A percentile compares a stretch with the other conserved stretches of the same genome.
Evolutionary conservation across 306 rosid species (phyloP).

Genomic region (Oemleria cerasiformis): DNA sequence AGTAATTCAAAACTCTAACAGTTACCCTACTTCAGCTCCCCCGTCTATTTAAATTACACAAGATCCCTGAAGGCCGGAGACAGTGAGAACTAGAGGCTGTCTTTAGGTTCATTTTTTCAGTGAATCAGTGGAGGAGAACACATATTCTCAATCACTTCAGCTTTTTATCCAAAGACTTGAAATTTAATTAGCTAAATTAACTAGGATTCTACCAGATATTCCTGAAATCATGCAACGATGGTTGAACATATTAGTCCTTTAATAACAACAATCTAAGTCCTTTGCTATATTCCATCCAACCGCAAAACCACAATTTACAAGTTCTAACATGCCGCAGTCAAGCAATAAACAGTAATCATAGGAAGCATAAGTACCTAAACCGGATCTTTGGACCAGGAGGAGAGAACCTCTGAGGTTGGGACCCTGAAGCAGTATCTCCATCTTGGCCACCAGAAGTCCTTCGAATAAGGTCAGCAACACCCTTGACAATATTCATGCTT

Average conservation of each 20-base stretch:
- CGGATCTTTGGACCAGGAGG: conserved; percentile 75
- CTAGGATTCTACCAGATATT: conserved; percentile 8
- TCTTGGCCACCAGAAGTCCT: conserved; percentile 72
- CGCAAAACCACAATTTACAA: not conserved
- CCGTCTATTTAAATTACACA: not conserved
- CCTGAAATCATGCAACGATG: conserved; percentile 10
- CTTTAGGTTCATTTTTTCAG: not conserved
- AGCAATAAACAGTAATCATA: not conserved
- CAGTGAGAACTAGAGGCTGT: not conserved
- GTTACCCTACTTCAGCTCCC: not conserved
- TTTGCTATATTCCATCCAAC: conserved; percentile 6
- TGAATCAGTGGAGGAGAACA: not conserved
- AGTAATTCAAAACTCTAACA: not conserved
- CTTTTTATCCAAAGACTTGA: not conserved
- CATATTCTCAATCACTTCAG: not conserved
- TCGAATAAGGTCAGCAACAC: conserved; percentile 94
- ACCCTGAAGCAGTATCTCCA: conserved; percentile 54
- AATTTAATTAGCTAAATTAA: not conserved
- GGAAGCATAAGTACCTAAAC: conserved; percentile 59
- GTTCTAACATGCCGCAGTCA: not conserved
- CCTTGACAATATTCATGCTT: conserved; percentile 95
- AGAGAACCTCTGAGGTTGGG: conserved; percentile 57
- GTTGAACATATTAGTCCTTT: not conserved
- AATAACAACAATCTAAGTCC: not conserved
- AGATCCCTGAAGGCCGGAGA: not conserved